A percentile compares a stretch with the other conserved stretches of the same genome.
Conservation (phyloP, 345 rosid genomes). For the Turritis glabra region DNA sequence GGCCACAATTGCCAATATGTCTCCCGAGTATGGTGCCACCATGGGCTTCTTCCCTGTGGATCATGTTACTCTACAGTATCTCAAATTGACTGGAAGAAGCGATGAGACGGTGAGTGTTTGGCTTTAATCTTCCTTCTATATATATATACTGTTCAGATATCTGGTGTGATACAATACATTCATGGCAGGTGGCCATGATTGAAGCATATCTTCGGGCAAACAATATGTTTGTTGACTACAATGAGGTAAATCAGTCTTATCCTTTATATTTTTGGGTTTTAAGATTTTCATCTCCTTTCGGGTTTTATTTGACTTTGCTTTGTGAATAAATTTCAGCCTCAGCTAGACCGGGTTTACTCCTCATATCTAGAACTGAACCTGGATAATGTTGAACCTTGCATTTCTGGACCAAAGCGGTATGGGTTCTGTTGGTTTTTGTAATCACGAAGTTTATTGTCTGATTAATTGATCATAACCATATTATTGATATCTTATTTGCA, state of each 20-base stretch:
- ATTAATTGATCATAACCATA: neutral
- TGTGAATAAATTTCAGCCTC: slow-evolving; percentile 31
- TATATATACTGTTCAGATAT: neutral
- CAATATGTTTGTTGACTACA: slow-evolving; percentile 91
- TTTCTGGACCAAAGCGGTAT: slow-evolving; percentile 97
- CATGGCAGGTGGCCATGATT: slow-evolving; percentile 53
- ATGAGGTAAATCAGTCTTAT: slow-evolving; percentile 56
- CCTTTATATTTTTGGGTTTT: neutral
- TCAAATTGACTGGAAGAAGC: slow-evolving; percentile 95
- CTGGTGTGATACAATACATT: slow-evolving; percentile 4
- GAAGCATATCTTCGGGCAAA: slow-evolving; percentile 97
- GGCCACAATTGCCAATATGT: slow-evolving; percentile 99
- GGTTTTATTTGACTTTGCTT: slow-evolving; percentile 9
- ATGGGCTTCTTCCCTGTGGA: slow-evolving; percentile 99
- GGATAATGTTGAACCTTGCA: slow-evolving; percentile 83
- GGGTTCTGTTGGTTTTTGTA: slow-evolving; percentile 21
- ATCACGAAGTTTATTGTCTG: neutral
- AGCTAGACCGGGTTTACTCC: slow-evolving; percentile 50
- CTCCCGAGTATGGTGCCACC: slow-evolving; percentile 99
- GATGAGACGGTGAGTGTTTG: slow-evolving; percentile 79
- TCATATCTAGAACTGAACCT: slow-evolving; percentile 82
- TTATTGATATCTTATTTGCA: slow-evolving; percentile 37
- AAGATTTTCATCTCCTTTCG: neutral
- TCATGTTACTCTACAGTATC: slow-evolving; percentile 91
- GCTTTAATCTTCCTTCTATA: neutral